Evolutionary conservation across 352 stramenopile species (phyloP).

Genomic region (Globisporangium paroecandrum): DNA sequence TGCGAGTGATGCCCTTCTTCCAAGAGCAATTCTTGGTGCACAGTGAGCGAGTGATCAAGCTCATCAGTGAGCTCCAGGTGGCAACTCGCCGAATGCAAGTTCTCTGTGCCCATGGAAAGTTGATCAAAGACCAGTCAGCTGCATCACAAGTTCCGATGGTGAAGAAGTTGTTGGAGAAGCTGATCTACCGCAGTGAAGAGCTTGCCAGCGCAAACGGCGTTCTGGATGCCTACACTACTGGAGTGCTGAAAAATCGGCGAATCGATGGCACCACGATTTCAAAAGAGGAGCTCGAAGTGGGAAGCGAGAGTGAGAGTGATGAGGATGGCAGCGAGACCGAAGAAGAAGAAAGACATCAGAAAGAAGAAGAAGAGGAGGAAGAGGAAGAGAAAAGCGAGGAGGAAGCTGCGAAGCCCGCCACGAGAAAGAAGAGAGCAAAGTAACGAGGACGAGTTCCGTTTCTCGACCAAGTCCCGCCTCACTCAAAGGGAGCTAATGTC

Average conservation of each 20-base stretch:
- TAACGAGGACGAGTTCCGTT: not conserved
- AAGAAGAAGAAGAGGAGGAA: constrained; percentile 21
- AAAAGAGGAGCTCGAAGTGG: constrained; percentile 34
- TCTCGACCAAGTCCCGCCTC: not conserved
- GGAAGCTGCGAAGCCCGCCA: not conserved
- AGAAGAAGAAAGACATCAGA: constrained; percentile 19
- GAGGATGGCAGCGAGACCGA: constrained; percentile 24
- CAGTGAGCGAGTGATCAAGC: constrained; percentile 46
- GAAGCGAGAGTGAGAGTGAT: constrained; percentile 17
- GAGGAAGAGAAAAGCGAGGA: constrained; percentile 1
- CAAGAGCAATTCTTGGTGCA: constrained; percentile 43
- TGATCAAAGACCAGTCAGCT: constrained; percentile 49
- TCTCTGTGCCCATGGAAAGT: constrained; percentile 58
- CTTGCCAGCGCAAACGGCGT: constrained; percentile 52
- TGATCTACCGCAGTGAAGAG: constrained; percentile 60
- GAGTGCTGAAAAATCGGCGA: constrained; percentile 59
- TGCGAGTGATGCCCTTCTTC: constrained; percentile 55
- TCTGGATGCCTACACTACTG: constrained; percentile 54
- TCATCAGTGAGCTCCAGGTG: constrained; percentile 54
- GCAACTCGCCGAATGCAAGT: constrained; percentile 60
- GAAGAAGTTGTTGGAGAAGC: constrained; percentile 54
- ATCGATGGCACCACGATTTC: constrained; percentile 65
- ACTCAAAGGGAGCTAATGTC: not conserved
- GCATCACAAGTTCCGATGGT: constrained; percentile 58
- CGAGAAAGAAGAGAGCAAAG: constrained; percentile 10